Conservation (phyloP, 1,139 yeast genomes). For the Blastobotrys buckinghamii region DNA sequence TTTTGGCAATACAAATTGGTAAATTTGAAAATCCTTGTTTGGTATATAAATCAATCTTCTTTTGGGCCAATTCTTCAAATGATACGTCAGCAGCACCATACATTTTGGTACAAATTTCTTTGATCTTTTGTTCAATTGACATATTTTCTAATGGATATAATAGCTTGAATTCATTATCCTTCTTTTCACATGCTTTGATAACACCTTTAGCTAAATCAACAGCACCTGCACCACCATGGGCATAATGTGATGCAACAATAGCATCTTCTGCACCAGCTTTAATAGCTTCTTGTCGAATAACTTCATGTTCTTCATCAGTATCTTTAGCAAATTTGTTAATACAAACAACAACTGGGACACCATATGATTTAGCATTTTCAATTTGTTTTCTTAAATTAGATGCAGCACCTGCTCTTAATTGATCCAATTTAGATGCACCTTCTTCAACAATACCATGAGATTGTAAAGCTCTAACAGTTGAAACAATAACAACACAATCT, state of each 20-base stretch:
- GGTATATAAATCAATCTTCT: conserved; percentile 78
- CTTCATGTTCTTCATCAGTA: conserved; percentile 73
- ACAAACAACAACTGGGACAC: conserved; percentile 93
- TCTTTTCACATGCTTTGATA: conserved; percentile 49
- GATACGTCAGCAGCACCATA: conserved; percentile 93
- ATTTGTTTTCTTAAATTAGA: conserved; percentile 90
- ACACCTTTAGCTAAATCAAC: conserved; percentile 82
- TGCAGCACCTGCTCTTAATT: conserved; percentile 78
- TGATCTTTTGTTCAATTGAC: conserved; percentile 79
- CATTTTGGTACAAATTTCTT: conserved; percentile 80
- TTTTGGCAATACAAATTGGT: conserved; percentile 96
- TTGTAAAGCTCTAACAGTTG: conserved; percentile 94
- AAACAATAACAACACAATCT: conserved; percentile 90
- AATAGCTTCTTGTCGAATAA: conserved; percentile 75
- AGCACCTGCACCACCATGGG: conserved; percentile 96
- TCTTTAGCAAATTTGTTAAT: conserved; percentile 90
- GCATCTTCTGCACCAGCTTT: conserved; percentile 95
- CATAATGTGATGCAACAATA: conserved; percentile 95
- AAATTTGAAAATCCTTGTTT: conserved; percentile 85
- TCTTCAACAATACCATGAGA: conserved; percentile 99
- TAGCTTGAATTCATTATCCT: conserved; percentile 60
- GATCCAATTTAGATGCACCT: conserved; percentile 82
- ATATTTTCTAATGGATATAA: conserved; percentile 60
- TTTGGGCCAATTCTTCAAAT: conserved; percentile 76
- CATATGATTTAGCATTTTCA: conserved; percentile 76